Base-by-base conservation (phyloP, 108 stramenopile genomes). In the Fragilaria crotonensis region DNA sequence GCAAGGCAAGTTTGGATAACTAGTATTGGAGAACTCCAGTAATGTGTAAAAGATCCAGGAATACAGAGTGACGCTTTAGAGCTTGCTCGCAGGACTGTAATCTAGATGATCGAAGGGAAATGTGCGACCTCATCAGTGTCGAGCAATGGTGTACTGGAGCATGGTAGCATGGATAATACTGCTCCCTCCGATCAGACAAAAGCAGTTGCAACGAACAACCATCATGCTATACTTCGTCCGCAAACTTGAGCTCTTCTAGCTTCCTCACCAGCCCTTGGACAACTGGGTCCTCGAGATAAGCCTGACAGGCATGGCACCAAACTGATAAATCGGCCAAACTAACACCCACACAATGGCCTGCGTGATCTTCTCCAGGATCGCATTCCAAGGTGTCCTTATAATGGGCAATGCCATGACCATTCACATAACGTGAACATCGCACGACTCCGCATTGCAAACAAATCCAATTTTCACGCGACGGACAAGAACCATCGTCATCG, bases 301-400 rank as follows among this genome's bases (percentile, higher is more conserved):
- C 65, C 19, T 59, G 48, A 50, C 88, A 90, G 18, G 63, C 65
- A 62, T 90, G 76, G 61, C 88, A 90, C 88, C 88, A 90, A 0
- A 90, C 83, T 17, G 78, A 80, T 52, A 90, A 62, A 70, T 90
- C 89, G 2, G 79, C 68, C 54, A 90, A 54, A 48, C 81, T 78
- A 2, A 75, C 73, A 22, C 73, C 79, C 21, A 86, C 59, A 48
- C 84, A 84, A 66, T 90, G 84, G 4, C 70, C 70, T 28, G 48
- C 67, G 21, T 68, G 46, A 33, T 52, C 57, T 1, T 5, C n/a
- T 17, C 44, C 56, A 54, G 22, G 21, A 21, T 70, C 64, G n/a
- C 64, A 60, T 28, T 55, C 33, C 45, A 62, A 47, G 33, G 79
- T 80, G 33, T 72, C 72, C 41, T 84, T 63, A 57, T 68, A 86